phyloP scores from a whole-genome alignment of 2,329 filamentous ascomycete genomes.

The Helicocarpus griseus region DNA sequence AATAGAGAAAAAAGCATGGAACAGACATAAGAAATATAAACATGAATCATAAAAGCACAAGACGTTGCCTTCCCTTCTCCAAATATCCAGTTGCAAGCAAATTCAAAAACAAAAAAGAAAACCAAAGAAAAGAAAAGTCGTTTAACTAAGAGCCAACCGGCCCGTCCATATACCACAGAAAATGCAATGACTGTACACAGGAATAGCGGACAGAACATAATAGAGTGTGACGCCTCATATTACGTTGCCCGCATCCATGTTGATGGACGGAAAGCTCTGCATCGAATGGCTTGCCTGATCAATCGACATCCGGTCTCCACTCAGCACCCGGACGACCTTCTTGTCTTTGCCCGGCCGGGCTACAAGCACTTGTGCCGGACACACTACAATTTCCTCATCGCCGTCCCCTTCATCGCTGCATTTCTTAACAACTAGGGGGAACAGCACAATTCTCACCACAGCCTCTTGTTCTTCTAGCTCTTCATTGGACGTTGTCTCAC shows the following conservation, averaged over 20 bases:
- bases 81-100: not conserved
- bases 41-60: conserved; percentile 7
- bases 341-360: conserved; percentile 43
- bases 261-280: conserved; percentile 35
- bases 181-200: not conserved
- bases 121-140: not conserved
- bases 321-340: conserved; percentile 28
- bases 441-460: conserved; percentile 83
- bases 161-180: not conserved
- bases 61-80: conserved; percentile 1
- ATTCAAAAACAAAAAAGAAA: not conserved
- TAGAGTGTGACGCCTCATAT: conserved; percentile 34
- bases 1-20: conserved; percentile 4
- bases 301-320: conserved; percentile 35
- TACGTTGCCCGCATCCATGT: conserved; percentile 35
- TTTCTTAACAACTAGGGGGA: conserved; percentile 93
- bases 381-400: conserved; percentile 91
- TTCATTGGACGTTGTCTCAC: conserved; percentile 60
- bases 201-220: not conserved
- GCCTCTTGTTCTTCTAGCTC: conserved; percentile 67
- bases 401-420: conserved; percentile 79
- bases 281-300: conserved; percentile 27
- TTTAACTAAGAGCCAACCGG: not conserved
- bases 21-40: conserved; percentile 3
- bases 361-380: conserved; percentile 85